Conservation (phyloP, 179 eudicot species). For the Spergularia azorica region DNA sequence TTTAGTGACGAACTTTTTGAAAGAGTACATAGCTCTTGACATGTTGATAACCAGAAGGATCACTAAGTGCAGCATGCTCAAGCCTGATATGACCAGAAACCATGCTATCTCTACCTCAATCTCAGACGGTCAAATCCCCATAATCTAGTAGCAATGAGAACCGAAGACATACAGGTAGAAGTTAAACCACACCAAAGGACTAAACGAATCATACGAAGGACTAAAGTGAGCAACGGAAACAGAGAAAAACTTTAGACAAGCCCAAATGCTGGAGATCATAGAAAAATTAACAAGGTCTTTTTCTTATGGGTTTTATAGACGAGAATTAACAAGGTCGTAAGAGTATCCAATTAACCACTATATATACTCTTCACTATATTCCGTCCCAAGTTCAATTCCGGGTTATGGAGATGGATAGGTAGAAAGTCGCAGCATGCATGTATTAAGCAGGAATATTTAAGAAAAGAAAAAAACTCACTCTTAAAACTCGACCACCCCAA, state of each 20-base stretch:
- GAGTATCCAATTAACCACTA: neutral
- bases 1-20: neutral
- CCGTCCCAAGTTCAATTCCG: neutral
- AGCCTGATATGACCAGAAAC: neutral
- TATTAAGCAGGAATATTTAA: neutral
- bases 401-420: neutral
- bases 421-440: constrained; percentile 5
- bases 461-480: neutral
- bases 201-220: too few species aligned
- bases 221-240: neutral
- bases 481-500: constrained; percentile 44
- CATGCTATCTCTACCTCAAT: neutral
- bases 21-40: neutral
- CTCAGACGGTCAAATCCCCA: too few species aligned
- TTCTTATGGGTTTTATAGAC: too few species aligned
- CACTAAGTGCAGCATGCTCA: neutral
- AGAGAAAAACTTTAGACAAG: neutral
- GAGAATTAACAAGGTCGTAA: too few species aligned
- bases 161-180: too few species aligned
- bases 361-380: neutral
- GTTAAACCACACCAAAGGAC: too few species aligned
- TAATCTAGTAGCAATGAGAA: too few species aligned
- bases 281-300: too few species aligned
- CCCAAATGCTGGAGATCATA: neutral
- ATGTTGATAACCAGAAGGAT: neutral